phyloP scores from a whole-genome alignment of 805 yeast genomes.

The Henningerozyma blattae region DNA sequence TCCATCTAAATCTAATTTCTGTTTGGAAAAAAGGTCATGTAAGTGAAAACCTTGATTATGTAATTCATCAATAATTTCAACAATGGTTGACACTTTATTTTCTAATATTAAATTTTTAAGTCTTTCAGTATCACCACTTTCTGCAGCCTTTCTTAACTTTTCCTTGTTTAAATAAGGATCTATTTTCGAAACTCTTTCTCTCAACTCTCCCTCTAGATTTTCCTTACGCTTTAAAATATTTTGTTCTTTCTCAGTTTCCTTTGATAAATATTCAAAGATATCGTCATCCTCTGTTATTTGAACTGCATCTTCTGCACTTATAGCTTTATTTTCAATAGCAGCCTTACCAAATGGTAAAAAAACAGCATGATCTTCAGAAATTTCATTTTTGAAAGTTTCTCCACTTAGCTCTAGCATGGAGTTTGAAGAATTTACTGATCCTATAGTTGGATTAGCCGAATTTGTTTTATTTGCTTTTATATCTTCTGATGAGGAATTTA shows the following conservation, averaged over 20 bases:
- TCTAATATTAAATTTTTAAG: constrained; percentile 26
- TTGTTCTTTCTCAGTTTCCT: constrained; percentile 7
- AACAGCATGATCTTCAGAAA: constrained; percentile 11
- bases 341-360: constrained; percentile 27
- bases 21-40: constrained; percentile 25
- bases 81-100: constrained; percentile 29
- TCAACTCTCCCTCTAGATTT: constrained; percentile 7
- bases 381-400: too few relatives aligned
- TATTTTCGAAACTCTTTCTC: constrained; percentile 1
- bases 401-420: too few relatives aligned
- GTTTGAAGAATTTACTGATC: too few relatives aligned
- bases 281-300: constrained; percentile 9
- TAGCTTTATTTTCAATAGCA: constrained; percentile 13
- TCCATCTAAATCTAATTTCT: background rate
- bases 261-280: constrained; percentile 4
- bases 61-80: constrained; percentile 28
- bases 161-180: constrained; percentile 9
- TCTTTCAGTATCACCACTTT: constrained; percentile 24
- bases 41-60: constrained; percentile 30
- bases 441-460: too few relatives aligned
- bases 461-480: too few relatives aligned
- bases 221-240: constrained; percentile 12
- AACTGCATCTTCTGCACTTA: constrained; percentile 21
- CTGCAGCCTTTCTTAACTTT: constrained; percentile 17
- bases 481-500: too few relatives aligned